Evolutionary conservation across 2,329 filamentous ascomycete genomes (phyloP), one percentile per base, ranked within the genome.

Genomic region (Diplodia mutila): DNA sequence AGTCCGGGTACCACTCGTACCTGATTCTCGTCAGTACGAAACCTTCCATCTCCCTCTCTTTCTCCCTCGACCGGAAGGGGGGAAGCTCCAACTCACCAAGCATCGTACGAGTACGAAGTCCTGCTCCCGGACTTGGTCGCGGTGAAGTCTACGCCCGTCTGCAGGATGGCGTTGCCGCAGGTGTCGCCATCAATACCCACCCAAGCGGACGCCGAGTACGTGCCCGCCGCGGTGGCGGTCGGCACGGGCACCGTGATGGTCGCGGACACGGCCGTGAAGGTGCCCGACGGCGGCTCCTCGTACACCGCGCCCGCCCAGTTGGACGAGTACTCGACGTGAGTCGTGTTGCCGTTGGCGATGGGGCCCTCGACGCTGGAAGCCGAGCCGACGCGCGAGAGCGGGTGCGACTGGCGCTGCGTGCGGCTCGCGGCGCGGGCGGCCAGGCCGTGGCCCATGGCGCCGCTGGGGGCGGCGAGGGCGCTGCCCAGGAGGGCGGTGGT

Each of bases 141-240:
- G 63, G 82, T 83, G 73, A 86, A 86, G 75, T 88, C 86, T 42
- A 89, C 76, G 37, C 86, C 86, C 1, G 85, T 85, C 74, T 88
- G 86, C 5, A 88, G 77, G 65, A 88, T 87, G 8, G 85, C 84
- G 2, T 77, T 71, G 32, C 64, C 74, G 75, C 85, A 88, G 5
- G 85, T 86, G 71, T 87, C 85, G 14, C 87, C 87, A 68, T 89
- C 87, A 67, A 89, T 88, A 27, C 86, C 86, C 9, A 89, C 85
- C 86, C 85, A 88, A 12, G 85, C 85, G 2, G 84, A 83, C 25
- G 82, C 83, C 55, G 82, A 81, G 71, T 85, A 82, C 23, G 78
- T 71, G 25, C 76, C 77, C 29, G 79, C 78, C 9, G 73, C 74
- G 1, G 82, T 80, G 8, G 78, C 72, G n/a, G 78, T 78, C 11